Percentiles rank a stretch among this genome's conserved stretches.
Evolutionary conservation across 2,329 filamentous ascomycete species (phyloP).

Genomic region (Colletotrichum sansevieriae): DNA sequence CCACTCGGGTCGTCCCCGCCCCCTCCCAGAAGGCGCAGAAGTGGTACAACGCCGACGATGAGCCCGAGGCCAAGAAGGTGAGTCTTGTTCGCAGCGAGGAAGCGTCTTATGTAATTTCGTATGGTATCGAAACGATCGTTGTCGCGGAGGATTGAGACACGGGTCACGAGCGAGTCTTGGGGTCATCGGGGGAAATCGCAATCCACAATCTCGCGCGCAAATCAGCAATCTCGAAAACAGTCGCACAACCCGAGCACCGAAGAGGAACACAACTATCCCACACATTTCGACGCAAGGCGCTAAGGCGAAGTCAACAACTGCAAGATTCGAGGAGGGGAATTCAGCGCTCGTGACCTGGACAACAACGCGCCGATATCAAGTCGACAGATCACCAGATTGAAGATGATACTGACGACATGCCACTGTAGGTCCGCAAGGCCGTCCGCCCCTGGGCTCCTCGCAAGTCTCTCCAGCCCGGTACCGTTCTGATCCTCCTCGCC

Average conservation of each 20-base stretch:
- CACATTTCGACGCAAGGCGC: background rate
- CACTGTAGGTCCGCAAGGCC: slow-evolving; percentile 88
- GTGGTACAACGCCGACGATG: slow-evolving; percentile 98
- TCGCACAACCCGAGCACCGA: background rate
- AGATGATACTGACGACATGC: slow-evolving; percentile 29
- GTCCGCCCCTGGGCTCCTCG: slow-evolving; percentile 89
- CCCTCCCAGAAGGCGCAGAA: slow-evolving; percentile 94
- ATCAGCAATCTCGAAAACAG: slow-evolving; percentile 8
- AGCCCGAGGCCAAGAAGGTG: slow-evolving; percentile 92
- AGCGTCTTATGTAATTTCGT: slow-evolving; percentile 4
- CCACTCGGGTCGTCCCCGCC: slow-evolving; percentile 90
- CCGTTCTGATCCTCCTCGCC: slow-evolving; percentile 98
- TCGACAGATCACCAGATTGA: background rate
- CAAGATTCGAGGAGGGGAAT: slow-evolving; percentile 10
- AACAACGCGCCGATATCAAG: slow-evolving; percentile 3
- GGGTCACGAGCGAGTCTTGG: slow-evolving; percentile 31
- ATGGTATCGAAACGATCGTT: slow-evolving; percentile 6
- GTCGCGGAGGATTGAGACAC: slow-evolving; percentile 1
- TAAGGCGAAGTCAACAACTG: background rate
- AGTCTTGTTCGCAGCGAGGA: slow-evolving; percentile 60
- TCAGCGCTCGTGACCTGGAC: slow-evolving; percentile 26
- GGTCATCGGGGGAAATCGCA: slow-evolving; percentile 5
- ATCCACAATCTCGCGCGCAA: slow-evolving; percentile 16
- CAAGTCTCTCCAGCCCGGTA: slow-evolving; percentile 90
- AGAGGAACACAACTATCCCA: background rate